Base-by-base conservation (phyloP, 192 early-diverging fungal species). In the Entomortierella chlamydospora region DNA sequence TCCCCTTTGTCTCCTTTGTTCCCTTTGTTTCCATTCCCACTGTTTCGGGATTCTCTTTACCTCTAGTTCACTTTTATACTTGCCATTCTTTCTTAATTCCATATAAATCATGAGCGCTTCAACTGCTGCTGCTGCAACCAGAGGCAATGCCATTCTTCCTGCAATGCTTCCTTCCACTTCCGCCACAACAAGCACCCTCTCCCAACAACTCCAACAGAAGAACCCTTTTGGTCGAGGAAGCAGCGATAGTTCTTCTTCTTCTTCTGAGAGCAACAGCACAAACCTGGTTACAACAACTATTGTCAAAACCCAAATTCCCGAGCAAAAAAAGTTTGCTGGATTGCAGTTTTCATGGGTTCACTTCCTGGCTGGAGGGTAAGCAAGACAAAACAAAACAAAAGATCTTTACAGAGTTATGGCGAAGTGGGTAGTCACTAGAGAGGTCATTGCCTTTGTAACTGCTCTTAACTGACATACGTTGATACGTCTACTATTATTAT, bases 351-450 rank as follows among this genome's bases (percentile, higher is more conserved):
- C 83, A 15, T 84, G 83, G 83, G 71, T 83, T 41, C 90, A 93
- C 62, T 89, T 93, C 61, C 34, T 88, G 17, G 91, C 91, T 73
- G 91, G 90, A 83, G 91, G 91, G 88, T 90, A 83, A 83, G 62
- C 54, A 23, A n/a, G n/a, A n/a, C n/a, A n/a, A n/a, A n/a, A n/a
- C n/a, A n/a, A n/a, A n/a, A n/a, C n/a, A n/a, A n/a, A n/a, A n/a
- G n/a, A n/a, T n/a, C n/a, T n/a, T n/a, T n/a, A n/a, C n/a, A n/a
- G n/a, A n/a, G n/a, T n/a, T n/a, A n/a, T n/a, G n/a, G n/a, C n/a
- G n/a, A n/a, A n/a, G n/a, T n/a, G n/a, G n/a, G n/a, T n/a, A n/a
- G n/a, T n/a, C n/a, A n/a, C n/a, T n/a, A n/a, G n/a, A n/a, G n/a
- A n/a, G n/a, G n/a, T n/a, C n/a, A n/a, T n/a, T n/a, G n/a, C n/a